These are phyloP conservation scores for Amanita molliuscula DNA, from an alignment of 768 basidiomycete species.

Conservation along the genomic window DNA sequence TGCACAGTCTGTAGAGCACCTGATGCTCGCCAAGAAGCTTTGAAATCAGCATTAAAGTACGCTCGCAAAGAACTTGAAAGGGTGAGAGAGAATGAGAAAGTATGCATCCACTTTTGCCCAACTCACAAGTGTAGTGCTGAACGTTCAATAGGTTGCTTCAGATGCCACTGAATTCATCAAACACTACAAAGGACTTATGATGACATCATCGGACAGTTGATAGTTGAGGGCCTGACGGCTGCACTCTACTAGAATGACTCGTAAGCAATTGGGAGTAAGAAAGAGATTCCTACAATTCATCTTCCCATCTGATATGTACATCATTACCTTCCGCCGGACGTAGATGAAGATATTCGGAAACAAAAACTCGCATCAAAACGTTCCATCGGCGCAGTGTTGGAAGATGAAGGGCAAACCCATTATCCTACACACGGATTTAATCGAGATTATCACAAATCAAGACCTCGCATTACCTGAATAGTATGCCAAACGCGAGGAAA, in stretches of 20 bases:
- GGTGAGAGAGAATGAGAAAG: slow-evolving; percentile 25
- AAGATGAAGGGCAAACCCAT: slow-evolving; percentile 76
- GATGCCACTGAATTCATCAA: slow-evolving; percentile 26
- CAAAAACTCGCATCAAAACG: slow-evolving; percentile 76
- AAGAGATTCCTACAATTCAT: not conserved
- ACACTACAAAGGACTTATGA: slow-evolving; percentile 22
- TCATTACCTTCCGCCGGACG: slow-evolving; percentile 22
- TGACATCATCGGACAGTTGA: slow-evolving; percentile 1
- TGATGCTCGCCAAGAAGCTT: slow-evolving; percentile 16
- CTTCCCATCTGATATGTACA: not conserved
- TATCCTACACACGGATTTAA: slow-evolving; percentile 48
- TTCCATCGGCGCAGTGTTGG: slow-evolving; percentile 88
- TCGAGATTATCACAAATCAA: not conserved
- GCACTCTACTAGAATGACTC: slow-evolving; percentile 1
- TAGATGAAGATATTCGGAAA: slow-evolving; percentile 81
- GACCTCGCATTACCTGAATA: slow-evolving; percentile 39
- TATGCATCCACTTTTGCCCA: slow-evolving; percentile 5
- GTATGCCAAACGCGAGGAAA: slow-evolving; percentile 92
- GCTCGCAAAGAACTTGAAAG: slow-evolving; percentile 25
- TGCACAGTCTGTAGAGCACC: slow-evolving; percentile 19
- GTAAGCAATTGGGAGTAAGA: not conserved
- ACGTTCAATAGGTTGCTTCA: slow-evolving; percentile 17
- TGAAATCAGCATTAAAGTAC: slow-evolving; percentile 20
- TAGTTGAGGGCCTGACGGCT: not conserved
- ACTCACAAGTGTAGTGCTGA: not conserved